Base-by-base conservation (phyloP, 345 rosid genomes). In the Kandelia obovata region DNA sequence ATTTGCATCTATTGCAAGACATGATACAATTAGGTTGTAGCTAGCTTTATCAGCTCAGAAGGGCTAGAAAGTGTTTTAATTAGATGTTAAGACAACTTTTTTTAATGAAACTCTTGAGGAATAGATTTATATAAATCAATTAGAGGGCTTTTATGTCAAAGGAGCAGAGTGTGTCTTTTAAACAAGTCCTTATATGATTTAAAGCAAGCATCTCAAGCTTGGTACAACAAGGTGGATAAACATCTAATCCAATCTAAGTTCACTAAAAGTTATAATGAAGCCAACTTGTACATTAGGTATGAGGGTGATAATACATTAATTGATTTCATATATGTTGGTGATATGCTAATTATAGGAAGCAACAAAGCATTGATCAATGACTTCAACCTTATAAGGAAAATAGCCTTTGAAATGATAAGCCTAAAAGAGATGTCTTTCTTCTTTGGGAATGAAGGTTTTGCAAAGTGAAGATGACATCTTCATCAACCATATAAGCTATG, bases 51-150 rank as follows among this genome's bases (percentile, higher is more conserved):
- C 31, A 56, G n/a, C 63, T 16, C 11, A 56, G 1, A 35, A 7
- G 1, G 21, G n/a, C 13, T 68, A 31, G 35, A 56, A 37, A 4
- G 31, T 57, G 5, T 26, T n/a, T 39, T 63, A 68, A 34, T 11
- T 68, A 17, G 53, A 68, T 68, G 64, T 56, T 8, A 58, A 68
- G 35, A 34, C 52, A 23, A 37, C 64, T 0, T 56, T 68, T 23
- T 26, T 68, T 1, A 68, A 68, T 56, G 71, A 63, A 2, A 19
- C 25, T 11, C 39, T 56, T 5, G n/a, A 35, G 0, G 55, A 68
- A 17, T 7, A 58, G 0, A 25, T 68, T 11, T 56, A 57, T 34
- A 8, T 68, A 0, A 7, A 68, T 5, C 34, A 68, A 68, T n/a
- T 7, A 7, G 6, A 31, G 11, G 71, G 62, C 1, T 67, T 15